Base-by-base conservation (phyloP, 352 stramenopile species). In the Aphanomyces astaci region DNA sequence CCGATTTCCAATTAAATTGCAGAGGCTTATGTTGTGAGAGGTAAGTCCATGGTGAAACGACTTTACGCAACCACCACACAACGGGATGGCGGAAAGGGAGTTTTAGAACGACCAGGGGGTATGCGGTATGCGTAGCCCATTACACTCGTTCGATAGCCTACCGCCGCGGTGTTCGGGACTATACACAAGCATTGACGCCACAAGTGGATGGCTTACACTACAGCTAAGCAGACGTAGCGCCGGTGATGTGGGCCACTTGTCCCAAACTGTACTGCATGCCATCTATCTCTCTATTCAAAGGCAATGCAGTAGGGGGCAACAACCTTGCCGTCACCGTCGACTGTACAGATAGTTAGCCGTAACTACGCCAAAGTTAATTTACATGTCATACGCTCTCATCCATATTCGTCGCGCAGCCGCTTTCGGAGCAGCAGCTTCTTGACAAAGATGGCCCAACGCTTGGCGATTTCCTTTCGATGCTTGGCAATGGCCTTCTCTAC, bases 391-490 rank as follows among this genome's bases (percentile, higher is more conserved):
- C 48, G 75, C 0, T 87, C 66, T 5, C 75, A 72, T 32, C 85
- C 85, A 46, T 94, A 94, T 66, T 93, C 84, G 28, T 92, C 78
- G 27, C 89, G 78, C 10, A 95, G 84, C 3, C 86, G 79, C 56
- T 85, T 74, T 43, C 80, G 79, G 24, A 95, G 72, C 55, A 94
- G 66, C 2, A 94, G 59, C 0, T 83, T 76, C 66, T 84, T 87
- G 5, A 77, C 76, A 56, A 95, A 76, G 22, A 77, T 78, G 56
- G 73, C 77, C 87, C 87, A 95, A 46, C 83, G 81, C 57, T 76
- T 79, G 13, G 74, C 45, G 5, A 87, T 76, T 9, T 87, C 60
- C 52, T 81, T 77, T 53, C 78, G 73, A 67, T 91, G 88, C 62
- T 85, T 83, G 10, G 69, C 66, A 49, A 92, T 88, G 24, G 84